These are phyloP conservation scores for Aspergillus quadricinctus DNA, from an alignment of 2,329 filamentous ascomycete species.

Conservation along the genomic window DNA sequence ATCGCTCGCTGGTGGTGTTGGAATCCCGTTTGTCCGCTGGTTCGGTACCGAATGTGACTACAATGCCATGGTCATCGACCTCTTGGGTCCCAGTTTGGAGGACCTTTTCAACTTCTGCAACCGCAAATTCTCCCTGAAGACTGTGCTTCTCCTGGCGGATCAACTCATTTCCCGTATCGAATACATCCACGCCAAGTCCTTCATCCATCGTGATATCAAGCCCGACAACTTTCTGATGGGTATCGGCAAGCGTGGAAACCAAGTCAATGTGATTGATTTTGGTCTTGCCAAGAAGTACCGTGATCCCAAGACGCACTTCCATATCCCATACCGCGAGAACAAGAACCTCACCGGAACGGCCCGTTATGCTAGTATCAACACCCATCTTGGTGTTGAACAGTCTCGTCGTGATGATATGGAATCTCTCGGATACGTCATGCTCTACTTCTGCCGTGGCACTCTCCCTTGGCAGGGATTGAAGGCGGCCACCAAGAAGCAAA, in stretches of 20 bases:
- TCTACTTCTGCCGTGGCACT: constrained; percentile 98
- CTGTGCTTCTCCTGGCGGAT: constrained; percentile 89
- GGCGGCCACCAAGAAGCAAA: constrained; percentile 99
- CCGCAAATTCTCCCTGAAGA: constrained; percentile 99
- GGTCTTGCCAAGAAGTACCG: constrained; percentile 99
- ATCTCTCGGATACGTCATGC: constrained; percentile 97
- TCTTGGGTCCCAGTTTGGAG: constrained; percentile 91
- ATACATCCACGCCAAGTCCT: constrained; percentile 99
- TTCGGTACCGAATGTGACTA: constrained; percentile 99
- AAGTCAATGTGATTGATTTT: constrained; percentile 99
- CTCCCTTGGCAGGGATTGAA: constrained; percentile 98
- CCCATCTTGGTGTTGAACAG: constrained; percentile 96
- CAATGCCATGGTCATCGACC: constrained; percentile 98
- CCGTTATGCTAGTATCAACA: constrained; percentile 98
- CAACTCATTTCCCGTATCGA: constrained; percentile 99
- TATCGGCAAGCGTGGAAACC: constrained; percentile 97
- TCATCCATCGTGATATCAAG: constrained; percentile 99
- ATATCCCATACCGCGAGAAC: constrained; percentile 99
- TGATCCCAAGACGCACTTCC: constrained; percentile 99
- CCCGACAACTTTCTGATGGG: constrained; percentile 99
- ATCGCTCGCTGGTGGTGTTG: constrained; percentile 88
- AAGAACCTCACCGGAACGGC: constrained; percentile 99
- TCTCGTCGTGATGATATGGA: constrained; percentile 99
- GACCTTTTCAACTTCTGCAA: constrained; percentile 99
- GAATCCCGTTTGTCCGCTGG: constrained; percentile 98